A percentile compares a stretch with the other conserved stretches of the same genome.
Conservation (phyloP, 306 rosid species). For the Quercus berberidifolia region DNA sequence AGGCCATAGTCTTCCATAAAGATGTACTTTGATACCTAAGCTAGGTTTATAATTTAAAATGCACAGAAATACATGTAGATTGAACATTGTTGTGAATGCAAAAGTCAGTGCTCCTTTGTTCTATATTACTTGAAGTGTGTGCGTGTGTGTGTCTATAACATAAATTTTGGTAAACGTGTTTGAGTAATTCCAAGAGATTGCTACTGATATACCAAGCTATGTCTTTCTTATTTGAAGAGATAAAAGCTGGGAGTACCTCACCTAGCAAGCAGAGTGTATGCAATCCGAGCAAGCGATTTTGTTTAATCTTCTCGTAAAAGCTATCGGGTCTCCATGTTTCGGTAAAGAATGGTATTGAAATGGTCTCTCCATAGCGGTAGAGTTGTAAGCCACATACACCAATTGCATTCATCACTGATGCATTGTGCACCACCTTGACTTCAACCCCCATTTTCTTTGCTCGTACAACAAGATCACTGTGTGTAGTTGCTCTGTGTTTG, state of each 20-base stretch:
- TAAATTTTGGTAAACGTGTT: background rate
- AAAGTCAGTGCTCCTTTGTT: background rate
- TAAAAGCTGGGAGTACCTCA: background rate
- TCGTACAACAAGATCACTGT: constrained; percentile 54
- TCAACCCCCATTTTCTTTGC: no score
- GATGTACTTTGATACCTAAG: background rate
- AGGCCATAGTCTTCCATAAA: background rate
- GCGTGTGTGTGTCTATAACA: background rate
- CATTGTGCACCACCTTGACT: constrained; percentile 62
- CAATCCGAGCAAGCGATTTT: constrained; percentile 37
- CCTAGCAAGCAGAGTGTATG: constrained; percentile 48
- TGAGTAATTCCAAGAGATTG: no score
- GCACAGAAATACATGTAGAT: background rate
- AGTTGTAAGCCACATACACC: constrained; percentile 87
- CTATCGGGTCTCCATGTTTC: constrained; percentile 91
- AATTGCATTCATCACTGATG: constrained; percentile 86
- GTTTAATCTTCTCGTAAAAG: constrained; percentile 80
- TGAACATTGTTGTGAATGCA: background rate
- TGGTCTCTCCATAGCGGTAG: constrained; percentile 83
- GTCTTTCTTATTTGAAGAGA: no score
- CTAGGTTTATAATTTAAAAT: background rate
- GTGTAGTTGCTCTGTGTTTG: background rate
- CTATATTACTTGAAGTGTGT: background rate
- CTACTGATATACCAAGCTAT: no score
- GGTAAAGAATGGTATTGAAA: constrained; percentile 77